Base-by-base conservation (phyloP, 108 stramenopile species). In the Skeletonema menzelii region DNA sequence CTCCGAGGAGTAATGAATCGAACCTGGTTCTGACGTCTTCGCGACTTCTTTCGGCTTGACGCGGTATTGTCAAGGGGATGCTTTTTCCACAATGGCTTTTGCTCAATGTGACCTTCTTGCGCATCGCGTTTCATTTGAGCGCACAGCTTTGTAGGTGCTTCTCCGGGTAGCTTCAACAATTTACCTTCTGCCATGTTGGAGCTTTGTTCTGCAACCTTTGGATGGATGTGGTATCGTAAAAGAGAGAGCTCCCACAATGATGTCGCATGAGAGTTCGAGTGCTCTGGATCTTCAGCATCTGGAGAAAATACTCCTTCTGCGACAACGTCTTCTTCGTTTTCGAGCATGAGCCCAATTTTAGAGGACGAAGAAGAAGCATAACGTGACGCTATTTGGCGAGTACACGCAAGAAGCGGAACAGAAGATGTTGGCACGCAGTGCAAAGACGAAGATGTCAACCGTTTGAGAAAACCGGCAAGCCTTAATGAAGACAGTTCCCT, bases 271-370 rank as follows among this genome's bases (percentile, higher is more conserved):
- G 90, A 87, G 66, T 93, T 93, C 26, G 86, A 65, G 26, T 86
- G 87, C 68, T 93, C 95, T 26, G 95, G 95, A 74, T 95, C 95
- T 14, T 73, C 82, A 7, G 87, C 87, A 60, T 81, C 78, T 1
- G 90, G 89, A 27, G 77, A 66, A 67, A 87, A 90, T 31, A 84
- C 67, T 42, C 92, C 91, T 27, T 88, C 83, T 31, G 92, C 89
- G 27, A 92, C 85, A 11, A 91, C 82, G 60, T 96, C 95, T 13
- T 88, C 84, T 77, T 96, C 95, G 59, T 87, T 92, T 63, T 96
- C 95, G 15, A 96, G 84, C 56, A 96, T 65, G 27, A 84, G 89
- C 2, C 84, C 82, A 8, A 82, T 49, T 61, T 78, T 78, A 19
- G 70, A 78, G 20, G 65, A 71, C 2, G 77, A 30, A 0, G 73